Percentiles rank a stretch among this genome's conserved stretches.
Evolutionary conservation across 768 basidiomycete species (phyloP).

Genomic region (Kwoniella botswanensis): DNA sequence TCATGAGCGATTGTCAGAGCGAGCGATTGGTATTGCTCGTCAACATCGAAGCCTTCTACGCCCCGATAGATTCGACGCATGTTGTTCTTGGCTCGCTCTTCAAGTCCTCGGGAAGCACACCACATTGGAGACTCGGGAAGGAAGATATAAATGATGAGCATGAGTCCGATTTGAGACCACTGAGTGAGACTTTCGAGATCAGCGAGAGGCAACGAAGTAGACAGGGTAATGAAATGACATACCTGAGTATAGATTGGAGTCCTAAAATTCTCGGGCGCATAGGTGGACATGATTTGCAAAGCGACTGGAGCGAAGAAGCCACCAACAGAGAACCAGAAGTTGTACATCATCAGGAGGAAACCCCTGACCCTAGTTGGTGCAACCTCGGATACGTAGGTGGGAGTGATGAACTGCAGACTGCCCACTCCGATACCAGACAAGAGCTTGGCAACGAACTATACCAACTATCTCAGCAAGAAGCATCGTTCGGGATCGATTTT

Average conservation of each 20-base stretch:
- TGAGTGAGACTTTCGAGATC: neutral
- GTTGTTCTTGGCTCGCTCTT: constrained; percentile 18
- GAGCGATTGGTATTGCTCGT: constrained; percentile 26
- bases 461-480: neutral
- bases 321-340: constrained; percentile 26
- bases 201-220: neutral
- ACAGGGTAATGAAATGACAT: neutral
- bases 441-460: constrained; percentile 23
- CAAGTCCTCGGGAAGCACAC: constrained; percentile 16
- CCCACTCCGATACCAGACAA: constrained; percentile 30
- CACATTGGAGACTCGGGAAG: constrained; percentile 30
- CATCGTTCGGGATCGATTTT: neutral
- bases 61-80: constrained; percentile 21
- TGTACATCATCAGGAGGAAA: constrained; percentile 26
- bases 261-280: constrained; percentile 22
- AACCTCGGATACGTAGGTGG: constrained; percentile 32
- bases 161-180: constrained; percentile 28
- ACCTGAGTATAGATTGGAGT: constrained; percentile 32
- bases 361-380: constrained; percentile 31
- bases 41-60: constrained; percentile 18
- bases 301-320: constrained; percentile 26
- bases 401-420: constrained; percentile 26
- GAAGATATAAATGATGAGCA: constrained; percentile 30
- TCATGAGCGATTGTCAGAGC: constrained; percentile 28
- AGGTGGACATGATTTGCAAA: constrained; percentile 22